Evolutionary conservation across 2,329 filamentous ascomycete species (phyloP).

Genomic region (Coleophoma crateriformis): DNA sequence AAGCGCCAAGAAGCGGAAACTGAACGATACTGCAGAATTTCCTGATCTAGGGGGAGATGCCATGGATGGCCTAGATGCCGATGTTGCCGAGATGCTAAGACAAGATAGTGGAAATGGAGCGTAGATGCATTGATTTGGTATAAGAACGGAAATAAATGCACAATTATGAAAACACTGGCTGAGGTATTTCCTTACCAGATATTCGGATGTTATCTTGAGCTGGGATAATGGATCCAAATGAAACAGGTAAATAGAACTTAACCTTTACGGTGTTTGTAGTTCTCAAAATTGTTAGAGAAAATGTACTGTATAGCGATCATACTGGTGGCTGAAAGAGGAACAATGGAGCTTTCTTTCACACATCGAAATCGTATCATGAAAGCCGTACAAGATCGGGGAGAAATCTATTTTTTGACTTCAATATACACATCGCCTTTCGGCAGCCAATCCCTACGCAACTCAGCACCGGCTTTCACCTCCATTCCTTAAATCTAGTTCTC

Average conservation of each 20-base stretch:
- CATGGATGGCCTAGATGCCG: constrained; percentile 52
- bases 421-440: constrained; percentile 11
- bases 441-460: background rate
- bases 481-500: constrained; percentile 36
- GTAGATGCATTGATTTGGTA: background rate
- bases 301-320: too few relatives aligned
- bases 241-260: too few relatives aligned
- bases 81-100: constrained; percentile 53
- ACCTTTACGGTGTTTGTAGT: too few relatives aligned
- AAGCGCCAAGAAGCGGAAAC: constrained; percentile 40
- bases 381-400: background rate
- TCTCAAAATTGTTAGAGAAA: too few relatives aligned
- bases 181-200: too few relatives aligned
- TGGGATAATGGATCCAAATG: too few relatives aligned
- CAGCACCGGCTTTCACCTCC: background rate
- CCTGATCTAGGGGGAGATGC: constrained; percentile 42
- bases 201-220: too few relatives aligned
- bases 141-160: too few relatives aligned
- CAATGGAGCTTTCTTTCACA: too few relatives aligned
- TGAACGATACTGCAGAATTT: constrained; percentile 37
- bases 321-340: too few relatives aligned
- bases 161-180: too few relatives aligned
- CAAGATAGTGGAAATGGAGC: background rate
- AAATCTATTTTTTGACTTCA: constrained; percentile 14
- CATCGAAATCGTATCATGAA: too few relatives aligned